A percentile compares a stretch with the other conserved stretches of the same genome.
Conservation (phyloP, 2,329 filamentous ascomycete species). For the Sclerotinia subarctica region DNA sequence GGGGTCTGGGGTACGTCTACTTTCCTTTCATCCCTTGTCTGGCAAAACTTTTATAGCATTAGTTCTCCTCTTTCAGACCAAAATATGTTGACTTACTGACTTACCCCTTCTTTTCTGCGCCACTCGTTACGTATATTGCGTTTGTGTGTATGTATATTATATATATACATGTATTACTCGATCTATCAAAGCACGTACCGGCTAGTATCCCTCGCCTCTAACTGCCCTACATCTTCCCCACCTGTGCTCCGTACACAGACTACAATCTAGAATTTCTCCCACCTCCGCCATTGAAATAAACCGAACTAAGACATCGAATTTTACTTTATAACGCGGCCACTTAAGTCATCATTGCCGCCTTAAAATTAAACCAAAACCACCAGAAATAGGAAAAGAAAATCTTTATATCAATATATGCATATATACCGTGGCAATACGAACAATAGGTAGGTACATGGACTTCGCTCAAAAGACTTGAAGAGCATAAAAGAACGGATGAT, state of each 20-base stretch:
- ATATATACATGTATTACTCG: neutral
- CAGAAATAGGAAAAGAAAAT: neutral
- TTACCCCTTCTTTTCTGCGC: neutral
- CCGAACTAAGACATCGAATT: neutral
- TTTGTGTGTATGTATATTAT: too few relatives aligned
- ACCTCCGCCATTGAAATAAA: neutral
- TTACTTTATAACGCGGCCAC: neutral
- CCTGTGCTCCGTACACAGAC: neutral
- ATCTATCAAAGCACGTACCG: neutral
- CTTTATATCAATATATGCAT: neutral
- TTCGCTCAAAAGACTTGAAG: neutral
- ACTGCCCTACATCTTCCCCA: constrained; percentile 1
- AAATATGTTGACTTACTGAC: neutral
- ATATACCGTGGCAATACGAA: neutral
- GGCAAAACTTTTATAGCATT: neutral
- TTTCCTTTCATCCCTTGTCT: neutral
- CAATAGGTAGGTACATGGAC: neutral
- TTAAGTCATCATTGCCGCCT: too few relatives aligned
- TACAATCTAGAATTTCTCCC: neutral
- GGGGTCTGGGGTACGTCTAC: neutral
- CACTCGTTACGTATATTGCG: neutral
- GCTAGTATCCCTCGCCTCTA: neutral
- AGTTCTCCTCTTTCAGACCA: neutral
- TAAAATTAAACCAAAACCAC: neutral
- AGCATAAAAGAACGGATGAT: neutral